Evolutionary conservation across 2,329 filamentous ascomycete species (phyloP).

Genomic region (Colletotrichum scovillei): DNA sequence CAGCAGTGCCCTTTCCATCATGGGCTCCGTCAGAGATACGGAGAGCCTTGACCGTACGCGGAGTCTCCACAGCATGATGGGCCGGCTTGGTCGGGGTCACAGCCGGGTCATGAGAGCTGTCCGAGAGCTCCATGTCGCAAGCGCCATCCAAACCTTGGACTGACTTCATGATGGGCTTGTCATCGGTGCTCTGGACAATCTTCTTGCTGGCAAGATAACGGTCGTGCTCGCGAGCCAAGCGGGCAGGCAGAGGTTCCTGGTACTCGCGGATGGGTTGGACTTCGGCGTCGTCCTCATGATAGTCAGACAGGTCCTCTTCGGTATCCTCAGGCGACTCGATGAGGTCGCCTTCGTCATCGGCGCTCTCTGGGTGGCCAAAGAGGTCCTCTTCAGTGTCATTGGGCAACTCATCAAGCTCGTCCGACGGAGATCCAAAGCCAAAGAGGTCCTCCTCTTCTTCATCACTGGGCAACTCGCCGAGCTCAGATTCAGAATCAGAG

Average conservation of each 20-base stretch:
- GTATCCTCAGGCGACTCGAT: no score
- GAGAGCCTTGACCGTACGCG: slow-evolving; percentile 10
- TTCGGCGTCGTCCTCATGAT: background rate
- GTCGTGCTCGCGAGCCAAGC: background rate
- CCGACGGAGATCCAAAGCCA: background rate
- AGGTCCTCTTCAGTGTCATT: no score
- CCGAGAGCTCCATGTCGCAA: background rate
- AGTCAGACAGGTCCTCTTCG: background rate
- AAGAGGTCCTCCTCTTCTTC: background rate
- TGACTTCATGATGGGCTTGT: background rate
- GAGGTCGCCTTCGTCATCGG: no score
- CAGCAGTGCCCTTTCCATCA: background rate
- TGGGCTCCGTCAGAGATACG: background rate
- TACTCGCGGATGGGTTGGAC: background rate
- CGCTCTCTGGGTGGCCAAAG: no score
- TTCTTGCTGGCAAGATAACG: background rate
- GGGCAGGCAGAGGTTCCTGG: background rate
- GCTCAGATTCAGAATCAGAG: background rate
- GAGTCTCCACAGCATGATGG: slow-evolving; percentile 5
- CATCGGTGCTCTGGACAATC: background rate
- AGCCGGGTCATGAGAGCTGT: background rate
- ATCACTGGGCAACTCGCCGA: background rate
- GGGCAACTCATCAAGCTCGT: no score
- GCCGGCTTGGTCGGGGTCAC: background rate
- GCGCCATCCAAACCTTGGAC: background rate